Conservation (phyloP, 2,329 filamentous ascomycete genomes). For the Paraconiothyrium brasiliense region DNA sequence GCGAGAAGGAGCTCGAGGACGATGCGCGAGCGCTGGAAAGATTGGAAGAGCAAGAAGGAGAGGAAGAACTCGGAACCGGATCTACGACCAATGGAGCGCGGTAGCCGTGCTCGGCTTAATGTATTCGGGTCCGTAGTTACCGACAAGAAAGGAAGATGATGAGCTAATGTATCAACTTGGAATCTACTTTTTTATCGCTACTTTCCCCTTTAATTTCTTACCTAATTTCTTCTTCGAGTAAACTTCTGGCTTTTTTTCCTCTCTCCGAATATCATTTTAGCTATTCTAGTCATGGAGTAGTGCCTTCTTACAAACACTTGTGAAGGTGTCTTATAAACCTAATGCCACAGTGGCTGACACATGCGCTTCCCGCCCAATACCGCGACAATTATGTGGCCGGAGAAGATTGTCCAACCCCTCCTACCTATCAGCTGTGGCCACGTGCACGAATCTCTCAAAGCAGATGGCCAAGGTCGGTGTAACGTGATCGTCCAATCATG, state of each 20-base stretch:
- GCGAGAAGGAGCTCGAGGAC: constrained; percentile 25
- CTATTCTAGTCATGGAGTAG: too few relatives aligned
- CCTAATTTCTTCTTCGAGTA: too few relatives aligned
- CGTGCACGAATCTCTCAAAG: background rate
- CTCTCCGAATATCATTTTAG: too few relatives aligned
- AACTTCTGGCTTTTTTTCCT: too few relatives aligned
- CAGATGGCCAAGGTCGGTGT: background rate
- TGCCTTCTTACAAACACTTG: too few relatives aligned
- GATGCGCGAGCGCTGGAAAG: constrained; percentile 28
- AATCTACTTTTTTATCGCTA: too few relatives aligned
- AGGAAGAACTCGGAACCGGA: constrained; percentile 23
- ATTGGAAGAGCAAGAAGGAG: constrained; percentile 24
- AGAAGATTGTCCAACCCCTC: background rate
- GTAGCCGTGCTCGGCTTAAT: constrained; percentile 27
- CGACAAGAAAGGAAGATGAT: background rate
- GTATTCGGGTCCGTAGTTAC: constrained; percentile 3
- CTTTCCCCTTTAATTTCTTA: too few relatives aligned
- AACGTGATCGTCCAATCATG: background rate
- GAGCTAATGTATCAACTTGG: background rate
- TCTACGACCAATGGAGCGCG: constrained; percentile 27
- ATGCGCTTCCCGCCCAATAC: too few relatives aligned
- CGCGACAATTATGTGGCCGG: too few relatives aligned
- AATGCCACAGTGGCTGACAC: too few relatives aligned
- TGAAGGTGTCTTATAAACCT: too few relatives aligned
- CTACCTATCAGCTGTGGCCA: background rate